Conservation (phyloP, 1,284 basidiomycete species). For the Vanrija sp. region DNA sequence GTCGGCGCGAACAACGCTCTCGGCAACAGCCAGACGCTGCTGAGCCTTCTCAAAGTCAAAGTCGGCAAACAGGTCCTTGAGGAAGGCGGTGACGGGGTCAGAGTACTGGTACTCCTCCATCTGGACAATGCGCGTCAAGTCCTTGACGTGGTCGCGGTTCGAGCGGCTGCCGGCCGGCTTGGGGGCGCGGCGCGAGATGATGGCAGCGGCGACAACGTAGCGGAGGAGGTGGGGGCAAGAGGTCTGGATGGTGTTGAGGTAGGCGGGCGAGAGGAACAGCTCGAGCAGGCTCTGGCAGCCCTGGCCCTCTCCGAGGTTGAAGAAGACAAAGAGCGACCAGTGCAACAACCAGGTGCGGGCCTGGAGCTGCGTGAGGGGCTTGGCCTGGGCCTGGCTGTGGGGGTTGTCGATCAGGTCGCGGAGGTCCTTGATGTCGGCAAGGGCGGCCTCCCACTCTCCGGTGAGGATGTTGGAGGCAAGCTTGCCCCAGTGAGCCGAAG, state of each 20-base stretch:
- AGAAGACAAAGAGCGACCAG: conserved; percentile 98
- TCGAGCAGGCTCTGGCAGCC: conserved; percentile 79
- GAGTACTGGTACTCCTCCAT: conserved; percentile 92
- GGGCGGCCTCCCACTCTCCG: conserved; percentile 89
- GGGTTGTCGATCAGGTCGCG: conserved; percentile 79
- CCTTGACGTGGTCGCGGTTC: conserved; percentile 76
- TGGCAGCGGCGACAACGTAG: conserved; percentile 87
- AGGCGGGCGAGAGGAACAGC: conserved; percentile 90
- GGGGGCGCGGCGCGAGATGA: conserved; percentile 74
- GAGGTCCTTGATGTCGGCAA: conserved; percentile 89
- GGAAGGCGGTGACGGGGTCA: conserved; percentile 89
- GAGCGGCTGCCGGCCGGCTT: conserved; percentile 37
- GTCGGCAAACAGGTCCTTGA: conserved; percentile 88
- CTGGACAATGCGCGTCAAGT: conserved; percentile 84
- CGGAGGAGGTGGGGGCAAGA: conserved; percentile 89
- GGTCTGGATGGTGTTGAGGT: conserved; percentile 98
- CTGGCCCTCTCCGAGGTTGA: conserved; percentile 89
- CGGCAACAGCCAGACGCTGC: conserved; percentile 71
- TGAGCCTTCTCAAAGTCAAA: conserved; percentile 90
- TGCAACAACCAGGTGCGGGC: conserved; percentile 96
- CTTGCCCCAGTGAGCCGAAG: conserved; percentile 97
- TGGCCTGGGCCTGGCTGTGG: conserved; percentile 53
- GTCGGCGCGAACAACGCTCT: conserved; percentile 80
- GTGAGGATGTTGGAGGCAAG: conserved; percentile 92
- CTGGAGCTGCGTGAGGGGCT: conserved; percentile 76